Percentiles rank a stretch among this genome's conserved stretches.
These are phyloP conservation scores for Citeromyces nyonsensis DNA, from an alignment of 805 yeast genomes.

Conservation along the genomic window DNA sequence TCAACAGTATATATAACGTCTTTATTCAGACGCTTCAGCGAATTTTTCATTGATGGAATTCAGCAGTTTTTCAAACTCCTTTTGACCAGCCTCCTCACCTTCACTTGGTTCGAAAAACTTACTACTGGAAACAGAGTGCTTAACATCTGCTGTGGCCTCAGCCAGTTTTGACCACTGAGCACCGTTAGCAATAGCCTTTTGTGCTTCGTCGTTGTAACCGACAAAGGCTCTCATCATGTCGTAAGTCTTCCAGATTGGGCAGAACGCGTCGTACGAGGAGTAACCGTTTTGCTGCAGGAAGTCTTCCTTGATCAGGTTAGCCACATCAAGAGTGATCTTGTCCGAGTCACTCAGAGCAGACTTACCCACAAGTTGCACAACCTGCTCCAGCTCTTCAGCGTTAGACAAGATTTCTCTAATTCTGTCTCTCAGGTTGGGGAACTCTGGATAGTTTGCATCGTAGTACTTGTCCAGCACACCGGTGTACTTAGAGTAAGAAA, in stretches of 20 bases:
- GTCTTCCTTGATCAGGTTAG: conserved; percentile 87
- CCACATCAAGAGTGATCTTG: conserved; percentile 90
- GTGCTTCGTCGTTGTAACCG: conserved; percentile 91
- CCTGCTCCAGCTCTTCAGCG: conserved; percentile 98
- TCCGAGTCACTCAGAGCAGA: conserved; percentile 94
- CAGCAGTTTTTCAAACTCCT: conserved; percentile 65
- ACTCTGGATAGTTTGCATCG: conserved; percentile 77
- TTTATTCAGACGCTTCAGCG: conserved; percentile 86
- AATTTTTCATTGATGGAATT: conserved; percentile 74
- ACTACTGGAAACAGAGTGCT: conserved; percentile 86
- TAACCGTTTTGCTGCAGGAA: conserved; percentile 99
- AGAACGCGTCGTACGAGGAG: conserved; percentile 94
- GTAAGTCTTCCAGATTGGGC: conserved; percentile 98
- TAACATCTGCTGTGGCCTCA: conserved; percentile 81
- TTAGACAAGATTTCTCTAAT: conserved; percentile 89
- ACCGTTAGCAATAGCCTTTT: conserved; percentile 88
- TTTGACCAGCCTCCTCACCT: conserved; percentile 68
- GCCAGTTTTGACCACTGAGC: conserved; percentile 88
- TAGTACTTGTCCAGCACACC: conserved; percentile 75
- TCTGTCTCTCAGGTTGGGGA: conserved; percentile 79
- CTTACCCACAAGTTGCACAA: conserved; percentile 97
- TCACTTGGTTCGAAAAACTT: conserved; percentile 92
- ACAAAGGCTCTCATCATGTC: conserved; percentile 96
- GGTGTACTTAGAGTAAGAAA: conserved; percentile 94
- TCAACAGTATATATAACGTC: background rate